Conservation (phyloP, 1,284 basidiomycete species). For the Boletus semigastroideus region DNA sequence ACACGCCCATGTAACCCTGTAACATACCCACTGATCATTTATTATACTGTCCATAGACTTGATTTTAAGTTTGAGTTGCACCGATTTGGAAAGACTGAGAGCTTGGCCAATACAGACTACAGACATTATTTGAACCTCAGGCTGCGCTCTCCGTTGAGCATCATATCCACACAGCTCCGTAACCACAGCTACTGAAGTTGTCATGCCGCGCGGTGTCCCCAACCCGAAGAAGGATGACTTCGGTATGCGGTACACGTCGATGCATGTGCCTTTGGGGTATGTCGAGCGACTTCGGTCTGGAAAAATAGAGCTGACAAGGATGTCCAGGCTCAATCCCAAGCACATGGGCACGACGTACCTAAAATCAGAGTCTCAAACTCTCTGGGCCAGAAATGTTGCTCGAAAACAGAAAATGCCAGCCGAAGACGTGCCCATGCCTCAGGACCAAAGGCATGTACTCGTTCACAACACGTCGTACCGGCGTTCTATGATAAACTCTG, state of each 20-base stretch:
- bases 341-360: constrained; percentile 72
- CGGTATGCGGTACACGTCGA: constrained; percentile 75
- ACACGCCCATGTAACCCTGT: too few relatives aligned
- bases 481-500: constrained; percentile 19
- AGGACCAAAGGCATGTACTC: constrained; percentile 43
- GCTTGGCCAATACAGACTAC: too few relatives aligned
- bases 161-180: not conserved
- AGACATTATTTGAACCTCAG: not conserved
- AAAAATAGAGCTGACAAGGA: constrained; percentile 14
- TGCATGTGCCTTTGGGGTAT: constrained; percentile 73
- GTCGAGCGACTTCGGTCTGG: constrained; percentile 29
- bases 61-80: not conserved
- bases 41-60: not conserved
- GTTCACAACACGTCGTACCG: constrained; percentile 3
- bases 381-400: constrained; percentile 69
- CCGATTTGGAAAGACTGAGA: constrained; percentile 16
- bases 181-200: not conserved
- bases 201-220: constrained; percentile 77
- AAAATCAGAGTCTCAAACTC: constrained; percentile 64
- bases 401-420: constrained; percentile 44
- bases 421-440: constrained; percentile 39
- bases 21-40: constrained; percentile 16
- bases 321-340: constrained; percentile 67
- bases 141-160: not conserved
- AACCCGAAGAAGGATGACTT: constrained; percentile 77